These are phyloP conservation scores for Phaffomyces antillensis DNA, from an alignment of 805 yeast species.

Conservation along the genomic window DNA sequence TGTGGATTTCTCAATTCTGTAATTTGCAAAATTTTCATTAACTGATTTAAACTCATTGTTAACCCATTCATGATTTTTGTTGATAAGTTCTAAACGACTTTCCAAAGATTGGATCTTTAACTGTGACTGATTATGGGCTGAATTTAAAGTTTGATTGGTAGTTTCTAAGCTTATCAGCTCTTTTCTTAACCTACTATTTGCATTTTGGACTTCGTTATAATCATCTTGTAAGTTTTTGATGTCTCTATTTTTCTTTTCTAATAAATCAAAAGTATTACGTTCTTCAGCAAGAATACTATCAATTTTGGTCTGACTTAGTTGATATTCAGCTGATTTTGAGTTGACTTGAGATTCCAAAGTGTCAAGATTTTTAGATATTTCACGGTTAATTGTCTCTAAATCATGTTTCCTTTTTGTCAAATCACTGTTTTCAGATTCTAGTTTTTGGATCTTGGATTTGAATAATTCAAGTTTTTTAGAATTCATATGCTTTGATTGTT, in stretches of 20 bases:
- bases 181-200: slow-evolving; percentile 33
- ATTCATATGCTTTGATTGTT: slow-evolving; percentile 31
- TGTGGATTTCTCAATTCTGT: slow-evolving; percentile 21
- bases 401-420: slow-evolving; percentile 17
- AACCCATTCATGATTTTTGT: slow-evolving; percentile 34
- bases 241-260: slow-evolving; percentile 32
- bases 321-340: slow-evolving; percentile 4
- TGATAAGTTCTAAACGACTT: slow-evolving; percentile 36
- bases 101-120: slow-evolving; percentile 30
- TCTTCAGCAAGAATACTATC: slow-evolving; percentile 21
- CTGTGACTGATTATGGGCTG: slow-evolving; percentile 24
- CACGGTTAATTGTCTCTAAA: slow-evolving; percentile 18
- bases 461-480: slow-evolving; percentile 27
- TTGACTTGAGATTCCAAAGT: slow-evolving; percentile 12
- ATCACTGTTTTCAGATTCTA: slow-evolving; percentile 18
- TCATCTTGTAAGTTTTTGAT: slow-evolving; percentile 31
- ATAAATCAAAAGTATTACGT: slow-evolving; percentile 26
- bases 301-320: slow-evolving; percentile 8
- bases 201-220: slow-evolving; percentile 27
- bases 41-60: slow-evolving; percentile 31
- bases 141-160: slow-evolving; percentile 25
- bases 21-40: slow-evolving; percentile 24
- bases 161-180: slow-evolving; percentile 32
- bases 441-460: slow-evolving; percentile 22
- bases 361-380: slow-evolving; percentile 12